Conservation (phyloP, 192 early-diverging fungal genomes). For the Dispira simplex region DNA sequence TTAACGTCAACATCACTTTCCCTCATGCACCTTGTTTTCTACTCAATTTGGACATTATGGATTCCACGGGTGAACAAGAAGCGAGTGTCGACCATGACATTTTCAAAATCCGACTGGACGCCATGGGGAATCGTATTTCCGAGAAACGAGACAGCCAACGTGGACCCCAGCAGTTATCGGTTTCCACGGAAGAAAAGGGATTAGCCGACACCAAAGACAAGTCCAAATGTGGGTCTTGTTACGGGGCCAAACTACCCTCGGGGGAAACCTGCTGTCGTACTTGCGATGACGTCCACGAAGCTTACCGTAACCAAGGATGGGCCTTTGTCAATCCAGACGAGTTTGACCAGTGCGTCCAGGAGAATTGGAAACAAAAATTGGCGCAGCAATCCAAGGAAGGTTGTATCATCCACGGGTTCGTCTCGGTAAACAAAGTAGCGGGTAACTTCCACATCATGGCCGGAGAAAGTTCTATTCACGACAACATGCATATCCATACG, state of each 20-base stretch:
- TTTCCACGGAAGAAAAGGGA: background rate
- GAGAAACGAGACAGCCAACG: slow-evolving; percentile 21
- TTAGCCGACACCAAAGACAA: slow-evolving; percentile 14
- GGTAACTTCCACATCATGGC: slow-evolving; percentile 92
- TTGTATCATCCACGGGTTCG: slow-evolving; percentile 64
- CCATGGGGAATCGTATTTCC: slow-evolving; percentile 44
- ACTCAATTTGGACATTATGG: slow-evolving; percentile 89
- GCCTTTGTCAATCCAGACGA: slow-evolving; percentile 51
- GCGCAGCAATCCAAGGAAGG: slow-evolving; percentile 74
- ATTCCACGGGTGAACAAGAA: slow-evolving; percentile 79
- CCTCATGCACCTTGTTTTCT: slow-evolving; percentile 86
- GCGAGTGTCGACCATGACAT: slow-evolving; percentile 61
- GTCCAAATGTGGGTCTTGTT: slow-evolving; percentile 80
- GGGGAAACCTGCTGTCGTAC: slow-evolving; percentile 76
- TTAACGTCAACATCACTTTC: slow-evolving; percentile 83
- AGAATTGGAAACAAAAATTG: slow-evolving; percentile 64
- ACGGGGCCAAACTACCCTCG: slow-evolving; percentile 49
- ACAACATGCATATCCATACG: slow-evolving; percentile 19
- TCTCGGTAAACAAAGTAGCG: slow-evolving; percentile 80
- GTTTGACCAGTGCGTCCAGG: slow-evolving; percentile 83
- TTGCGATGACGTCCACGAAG: slow-evolving; percentile 78
- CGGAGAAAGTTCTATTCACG: slow-evolving; percentile 37
- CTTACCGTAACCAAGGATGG: slow-evolving; percentile 75
- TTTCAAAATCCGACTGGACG: slow-evolving; percentile 63
- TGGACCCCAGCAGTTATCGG: slow-evolving; percentile 2